Conservation (phyloP, 352 stramenopile genomes). For the Blastocystis sp. region DNA sequence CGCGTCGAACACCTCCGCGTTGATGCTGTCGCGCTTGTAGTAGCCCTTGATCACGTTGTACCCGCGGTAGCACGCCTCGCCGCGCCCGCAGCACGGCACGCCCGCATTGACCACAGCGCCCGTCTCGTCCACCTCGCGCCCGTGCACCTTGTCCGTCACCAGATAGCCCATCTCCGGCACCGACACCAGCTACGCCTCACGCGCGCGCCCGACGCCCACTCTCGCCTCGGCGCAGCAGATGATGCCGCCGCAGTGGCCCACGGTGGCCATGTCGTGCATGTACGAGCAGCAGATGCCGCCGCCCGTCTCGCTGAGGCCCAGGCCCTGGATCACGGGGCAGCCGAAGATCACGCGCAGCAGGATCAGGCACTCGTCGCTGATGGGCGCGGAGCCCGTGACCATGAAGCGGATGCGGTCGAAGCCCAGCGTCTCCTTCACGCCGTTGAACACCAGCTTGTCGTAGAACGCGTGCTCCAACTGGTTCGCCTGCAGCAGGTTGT, state of each 20-base stretch:
- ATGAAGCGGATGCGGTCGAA: constrained; percentile 84
- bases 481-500: constrained; percentile 25
- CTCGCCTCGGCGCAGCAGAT: constrained; percentile 82
- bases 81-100: constrained; percentile 76
- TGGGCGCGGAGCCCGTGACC: constrained; percentile 86
- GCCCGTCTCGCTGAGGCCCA: constrained; percentile 89
- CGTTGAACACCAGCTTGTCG: constrained; percentile 90
- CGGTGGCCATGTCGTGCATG: constrained; percentile 76
- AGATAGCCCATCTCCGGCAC: constrained; percentile 68
- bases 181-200: constrained; percentile 78
- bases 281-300: constrained; percentile 76
- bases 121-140: constrained; percentile 1
- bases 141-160: constrained; percentile 38
- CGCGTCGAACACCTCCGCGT: constrained; percentile 80
- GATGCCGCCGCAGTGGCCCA: constrained; percentile 85
- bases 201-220: constrained; percentile 78
- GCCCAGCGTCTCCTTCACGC: constrained; percentile 86
- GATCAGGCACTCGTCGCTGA: constrained; percentile 85
- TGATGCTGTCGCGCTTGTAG: constrained; percentile 89
- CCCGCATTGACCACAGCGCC: constrained; percentile 72
- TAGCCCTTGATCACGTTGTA: constrained; percentile 85
- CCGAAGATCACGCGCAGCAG: constrained; percentile 89
- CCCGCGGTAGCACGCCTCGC: constrained; percentile 79
- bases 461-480: constrained; percentile 78
- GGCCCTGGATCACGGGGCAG: constrained; percentile 85